phyloP scores from a whole-genome alignment of 139 green algal species.

The Chlamydomonas applanata region DNA sequence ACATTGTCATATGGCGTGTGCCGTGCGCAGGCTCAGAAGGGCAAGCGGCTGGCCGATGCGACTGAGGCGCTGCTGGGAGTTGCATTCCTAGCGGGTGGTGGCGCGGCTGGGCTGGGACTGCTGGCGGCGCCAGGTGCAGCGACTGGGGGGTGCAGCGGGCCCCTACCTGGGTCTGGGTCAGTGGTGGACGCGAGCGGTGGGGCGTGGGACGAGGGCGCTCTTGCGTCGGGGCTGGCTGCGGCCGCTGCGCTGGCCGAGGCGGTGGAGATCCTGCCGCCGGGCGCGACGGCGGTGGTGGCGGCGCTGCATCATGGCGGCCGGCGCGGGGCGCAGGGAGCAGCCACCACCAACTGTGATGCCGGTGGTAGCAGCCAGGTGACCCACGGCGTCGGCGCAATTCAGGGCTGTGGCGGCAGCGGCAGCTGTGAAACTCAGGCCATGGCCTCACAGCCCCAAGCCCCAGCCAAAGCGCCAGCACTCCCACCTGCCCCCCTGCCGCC shows the following conservation, averaged over 20 bases:
- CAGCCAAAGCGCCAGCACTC: not conserved
- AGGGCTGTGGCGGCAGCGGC: not conserved
- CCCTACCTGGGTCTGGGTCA: no score
- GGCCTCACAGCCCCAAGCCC: no score
- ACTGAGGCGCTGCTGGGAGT: slow-evolving; percentile 11
- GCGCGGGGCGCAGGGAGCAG: not conserved
- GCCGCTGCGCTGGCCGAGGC: not conserved
- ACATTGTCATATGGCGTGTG: no score
- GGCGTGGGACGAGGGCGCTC: not conserved
- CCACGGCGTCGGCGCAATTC: not conserved
- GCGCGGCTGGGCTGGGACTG: not conserved
- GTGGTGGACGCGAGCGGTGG: not conserved
- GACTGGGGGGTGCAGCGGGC: not conserved
- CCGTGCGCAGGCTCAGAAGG: slow-evolving; percentile 4
- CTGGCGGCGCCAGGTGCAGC: not conserved
- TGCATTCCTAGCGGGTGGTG: slow-evolving; percentile 1
- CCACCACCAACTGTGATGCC: not conserved
- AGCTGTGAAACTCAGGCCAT: no score
- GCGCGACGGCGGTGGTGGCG: not conserved
- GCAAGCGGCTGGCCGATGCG: slow-evolving; percentile 7
- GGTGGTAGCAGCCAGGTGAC: not conserved
- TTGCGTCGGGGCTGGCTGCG: not conserved
- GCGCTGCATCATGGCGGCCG: not conserved
- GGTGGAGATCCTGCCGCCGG: not conserved
- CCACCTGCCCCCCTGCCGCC: not conserved